Conservation (phyloP, 805 yeast genomes). For the Sungouiella blattae region DNA sequence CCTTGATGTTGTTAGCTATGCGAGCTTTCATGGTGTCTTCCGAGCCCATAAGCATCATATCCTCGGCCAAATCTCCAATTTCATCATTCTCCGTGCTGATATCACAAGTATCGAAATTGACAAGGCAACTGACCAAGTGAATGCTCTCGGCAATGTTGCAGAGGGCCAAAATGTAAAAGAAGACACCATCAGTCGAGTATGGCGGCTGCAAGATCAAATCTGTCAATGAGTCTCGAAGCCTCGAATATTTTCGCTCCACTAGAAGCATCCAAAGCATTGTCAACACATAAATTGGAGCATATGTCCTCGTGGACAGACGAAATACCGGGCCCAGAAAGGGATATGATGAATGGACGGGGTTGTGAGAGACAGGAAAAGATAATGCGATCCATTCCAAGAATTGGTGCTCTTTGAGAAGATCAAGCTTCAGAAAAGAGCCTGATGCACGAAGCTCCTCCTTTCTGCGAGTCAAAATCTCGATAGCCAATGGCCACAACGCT, state of each 20-base stretch:
- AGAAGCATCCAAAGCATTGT: constrained; percentile 43
- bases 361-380: constrained; percentile 16
- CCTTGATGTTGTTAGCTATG: constrained; percentile 6
- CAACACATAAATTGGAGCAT: constrained; percentile 40
- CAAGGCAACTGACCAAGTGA: constrained; percentile 12
- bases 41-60: constrained; percentile 11
- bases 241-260: constrained; percentile 29
- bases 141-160: constrained; percentile 25
- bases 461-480: constrained; percentile 44
- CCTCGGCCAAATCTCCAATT: constrained; percentile 15
- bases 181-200: constrained; percentile 37
- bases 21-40: constrained; percentile 11
- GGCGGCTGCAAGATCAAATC: constrained; percentile 42
- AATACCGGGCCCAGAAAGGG: constrained; percentile 32
- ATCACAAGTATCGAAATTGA: constrained; percentile 6
- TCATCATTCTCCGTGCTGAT: constrained; percentile 4
- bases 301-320: constrained; percentile 37
- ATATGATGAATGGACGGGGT: neutral
- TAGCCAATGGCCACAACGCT: constrained; percentile 61
- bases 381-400: constrained; percentile 38
- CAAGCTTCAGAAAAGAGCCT: constrained; percentile 1
- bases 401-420: constrained; percentile 21
- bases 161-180: constrained; percentile 33
- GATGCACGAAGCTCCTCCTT: constrained; percentile 2
- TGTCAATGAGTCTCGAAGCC: constrained; percentile 31